A percentile compares a stretch with the other conserved stretches of the same genome.
These are phyloP conservation scores for Solanum bukasovii DNA, from an alignment of 257 asterid genomes.

Conservation along the genomic window DNA sequence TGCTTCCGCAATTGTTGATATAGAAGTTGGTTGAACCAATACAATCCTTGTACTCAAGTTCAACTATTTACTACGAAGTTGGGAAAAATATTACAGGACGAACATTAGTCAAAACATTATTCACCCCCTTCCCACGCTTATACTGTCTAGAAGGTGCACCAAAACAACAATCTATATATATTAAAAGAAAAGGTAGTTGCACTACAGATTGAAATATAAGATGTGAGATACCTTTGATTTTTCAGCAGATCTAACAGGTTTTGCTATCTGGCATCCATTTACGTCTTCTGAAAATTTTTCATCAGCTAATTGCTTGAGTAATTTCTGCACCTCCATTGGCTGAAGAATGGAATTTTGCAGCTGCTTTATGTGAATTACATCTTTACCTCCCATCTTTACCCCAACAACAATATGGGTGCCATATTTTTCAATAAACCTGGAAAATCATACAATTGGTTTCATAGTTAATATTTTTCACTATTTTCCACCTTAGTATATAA, in stretches of 20 bases:
- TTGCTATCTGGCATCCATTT: slow-evolving; percentile 16
- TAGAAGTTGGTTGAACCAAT: neutral
- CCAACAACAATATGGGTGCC: slow-evolving; percentile 92
- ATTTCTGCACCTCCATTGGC: slow-evolving; percentile 69
- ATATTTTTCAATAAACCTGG: slow-evolving; percentile 87
- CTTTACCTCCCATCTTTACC: slow-evolving; percentile 98
- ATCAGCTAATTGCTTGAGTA: slow-evolving; percentile 78
- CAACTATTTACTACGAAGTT: neutral
- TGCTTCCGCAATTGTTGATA: neutral
- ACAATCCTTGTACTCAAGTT: neutral
- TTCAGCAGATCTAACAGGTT: slow-evolving; percentile 24
- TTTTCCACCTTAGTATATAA: neutral
- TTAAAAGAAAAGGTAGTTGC: neutral
- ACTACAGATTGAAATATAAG: neutral
- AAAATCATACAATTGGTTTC: slow-evolving; percentile 15
- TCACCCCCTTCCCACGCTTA: neutral
- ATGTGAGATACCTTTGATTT: slow-evolving; percentile 44
- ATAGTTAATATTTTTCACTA: neutral
- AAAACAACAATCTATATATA: neutral
- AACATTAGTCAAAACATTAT: neutral
- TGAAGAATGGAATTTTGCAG: slow-evolving; percentile 68
- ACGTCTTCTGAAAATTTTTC: slow-evolving; percentile 52
- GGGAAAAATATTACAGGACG: neutral
- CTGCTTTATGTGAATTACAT: slow-evolving; percentile 86
- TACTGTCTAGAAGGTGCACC: neutral